These are phyloP conservation scores for Aurantiochytrium sp. DNA, from an alignment of 108 stramenopile genomes.

Conservation along the genomic window DNA sequence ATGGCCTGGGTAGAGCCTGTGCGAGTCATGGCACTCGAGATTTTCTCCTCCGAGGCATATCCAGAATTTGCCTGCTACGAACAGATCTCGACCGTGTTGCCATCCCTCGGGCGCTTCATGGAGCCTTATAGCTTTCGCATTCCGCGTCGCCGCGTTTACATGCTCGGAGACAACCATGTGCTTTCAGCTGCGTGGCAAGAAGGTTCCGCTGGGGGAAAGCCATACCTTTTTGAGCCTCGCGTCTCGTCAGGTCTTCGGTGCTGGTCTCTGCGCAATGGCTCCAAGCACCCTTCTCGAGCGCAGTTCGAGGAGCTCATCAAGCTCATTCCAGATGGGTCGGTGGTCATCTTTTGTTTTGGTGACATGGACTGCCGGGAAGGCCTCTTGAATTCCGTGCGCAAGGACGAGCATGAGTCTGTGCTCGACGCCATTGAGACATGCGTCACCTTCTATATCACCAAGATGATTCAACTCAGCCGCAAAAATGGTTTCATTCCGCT, in stretches of 20 bases:
- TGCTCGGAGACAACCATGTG: background rate
- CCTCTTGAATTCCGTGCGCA: background rate
- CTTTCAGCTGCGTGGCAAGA: background rate
- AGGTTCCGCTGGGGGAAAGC: background rate
- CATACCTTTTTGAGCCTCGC: background rate
- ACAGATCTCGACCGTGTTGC: background rate
- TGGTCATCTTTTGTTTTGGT: background rate
- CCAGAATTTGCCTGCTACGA: background rate
- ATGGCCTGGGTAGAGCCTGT: background rate
- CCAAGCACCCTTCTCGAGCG: background rate
- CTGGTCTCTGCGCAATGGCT: background rate
- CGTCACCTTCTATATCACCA: background rate
- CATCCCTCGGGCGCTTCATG: background rate
- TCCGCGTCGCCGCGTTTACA: background rate
- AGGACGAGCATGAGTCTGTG: background rate
- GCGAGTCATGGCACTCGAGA: background rate
- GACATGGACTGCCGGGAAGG: slow-evolving; percentile 16
- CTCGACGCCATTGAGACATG: background rate
- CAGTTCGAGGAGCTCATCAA: background rate
- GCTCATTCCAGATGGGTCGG: background rate
- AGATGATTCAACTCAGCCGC: background rate
- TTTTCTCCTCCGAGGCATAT: background rate
- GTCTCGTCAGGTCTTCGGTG: background rate
- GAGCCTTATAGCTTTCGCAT: background rate
- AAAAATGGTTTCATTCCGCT: background rate